Conservation (phyloP, 805 yeast species). For the Candida stauntonica region DNA sequence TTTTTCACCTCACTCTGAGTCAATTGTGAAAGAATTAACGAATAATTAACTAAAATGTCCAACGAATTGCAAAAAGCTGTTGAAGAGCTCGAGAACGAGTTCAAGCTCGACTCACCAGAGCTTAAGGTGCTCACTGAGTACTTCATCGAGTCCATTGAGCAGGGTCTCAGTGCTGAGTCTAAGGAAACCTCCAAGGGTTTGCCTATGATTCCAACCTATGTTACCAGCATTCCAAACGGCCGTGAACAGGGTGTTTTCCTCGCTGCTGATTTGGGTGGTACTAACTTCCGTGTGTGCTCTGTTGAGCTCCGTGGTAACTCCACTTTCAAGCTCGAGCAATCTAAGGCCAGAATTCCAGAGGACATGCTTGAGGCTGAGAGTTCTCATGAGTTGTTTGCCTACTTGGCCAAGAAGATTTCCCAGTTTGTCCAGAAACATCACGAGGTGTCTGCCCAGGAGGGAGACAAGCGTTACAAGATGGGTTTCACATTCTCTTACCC, state of each 20-base stretch:
- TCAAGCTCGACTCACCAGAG: constrained; percentile 16
- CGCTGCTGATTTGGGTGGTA: constrained; percentile 96
- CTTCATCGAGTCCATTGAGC: constrained; percentile 57
- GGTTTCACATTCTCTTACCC: constrained; percentile 97
- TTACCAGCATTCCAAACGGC: constrained; percentile 82
- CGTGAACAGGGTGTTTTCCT: constrained; percentile 74
- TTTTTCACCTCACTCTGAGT: not conserved
- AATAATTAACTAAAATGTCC: not conserved
- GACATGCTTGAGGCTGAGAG: constrained; percentile 65
- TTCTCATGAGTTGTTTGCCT: constrained; percentile 64
- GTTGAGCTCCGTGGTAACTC: constrained; percentile 72
- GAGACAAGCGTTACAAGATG: constrained; percentile 47
- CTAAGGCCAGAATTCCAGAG: constrained; percentile 74
- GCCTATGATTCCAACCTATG: constrained; percentile 94
- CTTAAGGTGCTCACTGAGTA: constrained; percentile 34
- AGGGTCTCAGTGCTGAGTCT: constrained; percentile 46
- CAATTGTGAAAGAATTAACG: not conserved
- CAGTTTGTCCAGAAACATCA: constrained; percentile 68
- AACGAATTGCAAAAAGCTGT: constrained; percentile 7
- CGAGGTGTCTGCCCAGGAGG: constrained; percentile 21
- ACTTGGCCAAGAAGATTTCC: constrained; percentile 66
- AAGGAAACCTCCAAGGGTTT: constrained; percentile 41
- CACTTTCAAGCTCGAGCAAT: constrained; percentile 71
- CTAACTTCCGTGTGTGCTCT: constrained; percentile 93
- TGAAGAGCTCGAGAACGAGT: constrained; percentile 19